Evolutionary conservation across 441 rosid genomes (phyloP).

Genomic region (Gossypium armourianum): DNA sequence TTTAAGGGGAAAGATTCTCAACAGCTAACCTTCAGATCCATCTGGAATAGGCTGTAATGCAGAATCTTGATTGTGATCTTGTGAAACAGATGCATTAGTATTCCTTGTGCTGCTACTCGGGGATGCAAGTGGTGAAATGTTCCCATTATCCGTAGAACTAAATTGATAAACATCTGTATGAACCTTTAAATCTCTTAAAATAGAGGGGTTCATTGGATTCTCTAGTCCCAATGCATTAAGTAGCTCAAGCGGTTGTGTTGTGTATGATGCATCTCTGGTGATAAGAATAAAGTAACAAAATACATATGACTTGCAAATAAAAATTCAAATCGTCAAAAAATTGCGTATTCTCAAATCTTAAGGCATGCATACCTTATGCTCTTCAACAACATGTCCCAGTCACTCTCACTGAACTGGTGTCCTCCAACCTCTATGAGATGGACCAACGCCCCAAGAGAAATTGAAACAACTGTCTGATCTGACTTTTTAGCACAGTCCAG

Average conservation of each 20-base stretch:
- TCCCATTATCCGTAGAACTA: slow-evolving; percentile 36
- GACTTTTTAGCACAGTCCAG: slow-evolving; percentile 94
- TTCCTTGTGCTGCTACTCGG: slow-evolving; percentile 23
- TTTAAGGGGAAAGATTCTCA: background rate
- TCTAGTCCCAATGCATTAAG: slow-evolving; percentile 73
- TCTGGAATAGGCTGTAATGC: slow-evolving; percentile 27
- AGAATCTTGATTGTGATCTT: slow-evolving; percentile 9
- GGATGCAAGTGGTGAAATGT: slow-evolving; percentile 29
- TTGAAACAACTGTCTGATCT: slow-evolving; percentile 94
- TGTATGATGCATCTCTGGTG: slow-evolving; percentile 87
- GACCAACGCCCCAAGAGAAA: slow-evolving; percentile 85
- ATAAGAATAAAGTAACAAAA: slow-evolving; percentile 17
- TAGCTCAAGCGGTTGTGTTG: slow-evolving; percentile 96
- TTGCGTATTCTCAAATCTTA: background rate
- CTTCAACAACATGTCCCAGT: slow-evolving; percentile 93
- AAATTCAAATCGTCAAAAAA: background rate
- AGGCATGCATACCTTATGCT: slow-evolving; percentile 67
- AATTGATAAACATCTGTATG: slow-evolving; percentile 25
- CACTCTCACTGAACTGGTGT: slow-evolving; percentile 85
- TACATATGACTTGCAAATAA: slow-evolving; percentile 13
- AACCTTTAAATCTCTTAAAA: slow-evolving; percentile 27
- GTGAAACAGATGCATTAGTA: slow-evolving; percentile 13
- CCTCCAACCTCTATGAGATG: slow-evolving; percentile 99
- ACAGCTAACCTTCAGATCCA: slow-evolving; percentile 59
- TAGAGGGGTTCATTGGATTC: slow-evolving; percentile 28